Evolutionary conservation across 768 basidiomycete species (phyloP), one percentile per base, ranked within the genome.

Genomic region (Phlebiopsis flavidoalba): DNA sequence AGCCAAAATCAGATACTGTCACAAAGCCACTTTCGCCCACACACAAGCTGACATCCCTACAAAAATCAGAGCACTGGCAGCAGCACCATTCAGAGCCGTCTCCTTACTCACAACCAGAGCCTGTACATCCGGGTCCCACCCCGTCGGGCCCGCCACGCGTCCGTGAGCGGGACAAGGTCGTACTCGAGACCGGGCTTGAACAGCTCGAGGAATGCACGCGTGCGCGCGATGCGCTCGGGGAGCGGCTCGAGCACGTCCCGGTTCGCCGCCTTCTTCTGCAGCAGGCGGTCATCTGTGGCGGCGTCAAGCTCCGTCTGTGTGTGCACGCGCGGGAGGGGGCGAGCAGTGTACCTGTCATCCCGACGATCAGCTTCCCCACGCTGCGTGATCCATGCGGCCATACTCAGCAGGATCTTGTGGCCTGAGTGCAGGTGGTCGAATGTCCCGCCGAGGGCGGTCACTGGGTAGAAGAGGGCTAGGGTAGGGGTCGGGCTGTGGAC

Each of bases 401-500:
- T 93, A 68, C 93, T 91, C 11, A 99, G 82, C 31, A 99, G 83
- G 61, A 99, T 95, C 75, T 97, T 97, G 77, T 99, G 97, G 0
- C 96, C 97, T 3, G 94, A 85, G 70, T 99, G 97, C 15, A 99
- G 83, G 72, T 98, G 97, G 74, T 99, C 97, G 73, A 98, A 98
- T 0, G 97, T 98, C 0, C 97, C 97, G 6, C 97, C 54, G 8
- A 98, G 79, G 0, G 86, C 89, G n/a, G 88, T 84, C 55, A 93
- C 90, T 12, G 88, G 88, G 69, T 76, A 81, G 12, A 64, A 53
- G 5, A 72, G 72, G 15, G 15, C 10, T 49, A 6, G 66, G 58
- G 4, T 62, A 45, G 24, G 67, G 60, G 50, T 62, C 59, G 7
- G 54, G 53, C 3, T 48, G 61, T 26, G 59, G 10, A 5, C 54